Evolutionary conservation across 2,329 filamentous ascomycete species (phyloP).

Genomic region (Pseudofabraea citricarpa): DNA sequence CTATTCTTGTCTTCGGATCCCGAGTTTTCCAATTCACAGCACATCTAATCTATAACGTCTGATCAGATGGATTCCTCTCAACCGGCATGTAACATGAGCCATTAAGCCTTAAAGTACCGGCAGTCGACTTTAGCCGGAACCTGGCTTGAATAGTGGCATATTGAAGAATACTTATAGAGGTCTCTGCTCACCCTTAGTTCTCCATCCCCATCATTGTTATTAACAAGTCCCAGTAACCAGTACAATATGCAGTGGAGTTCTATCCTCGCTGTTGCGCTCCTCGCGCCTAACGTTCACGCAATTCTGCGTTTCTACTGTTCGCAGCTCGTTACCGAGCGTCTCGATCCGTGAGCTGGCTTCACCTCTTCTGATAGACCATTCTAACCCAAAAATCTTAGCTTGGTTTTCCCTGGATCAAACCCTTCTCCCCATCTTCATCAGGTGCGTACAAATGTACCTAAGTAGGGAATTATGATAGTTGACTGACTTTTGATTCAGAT

Average conservation of each 20-base stretch:
- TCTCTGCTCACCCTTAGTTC: too few relatives aligned
- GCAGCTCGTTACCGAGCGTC: slow-evolving; percentile 14
- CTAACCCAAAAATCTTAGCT: slow-evolving; percentile 10
- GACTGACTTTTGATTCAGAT: not conserved
- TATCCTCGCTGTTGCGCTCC: slow-evolving; percentile 3
- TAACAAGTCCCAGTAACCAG: too few relatives aligned
- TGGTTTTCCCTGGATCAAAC: slow-evolving; percentile 10
- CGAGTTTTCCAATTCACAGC: too few relatives aligned
- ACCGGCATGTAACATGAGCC: too few relatives aligned
- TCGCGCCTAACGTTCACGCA: slow-evolving; percentile 7
- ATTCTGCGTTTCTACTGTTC: slow-evolving; percentile 14
- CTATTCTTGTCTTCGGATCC: too few relatives aligned
- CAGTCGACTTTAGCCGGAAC: too few relatives aligned
- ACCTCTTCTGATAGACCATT: slow-evolving; percentile 14
- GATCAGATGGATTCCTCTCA: too few relatives aligned
- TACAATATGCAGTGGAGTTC: slow-evolving; percentile 8
- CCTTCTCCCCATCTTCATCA: slow-evolving; percentile 14
- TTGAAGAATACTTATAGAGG: too few relatives aligned
- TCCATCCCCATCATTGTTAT: too few relatives aligned
- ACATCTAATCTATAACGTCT: too few relatives aligned
- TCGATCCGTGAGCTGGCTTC: slow-evolving; percentile 12
- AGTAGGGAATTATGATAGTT: not conserved
- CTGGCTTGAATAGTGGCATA: too few relatives aligned
- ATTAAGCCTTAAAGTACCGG: too few relatives aligned
- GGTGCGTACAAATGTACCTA: not conserved